Evolutionary conservation across 768 basidiomycete genomes (phyloP).

Genomic region (Tubosaeta sp.): DNA sequence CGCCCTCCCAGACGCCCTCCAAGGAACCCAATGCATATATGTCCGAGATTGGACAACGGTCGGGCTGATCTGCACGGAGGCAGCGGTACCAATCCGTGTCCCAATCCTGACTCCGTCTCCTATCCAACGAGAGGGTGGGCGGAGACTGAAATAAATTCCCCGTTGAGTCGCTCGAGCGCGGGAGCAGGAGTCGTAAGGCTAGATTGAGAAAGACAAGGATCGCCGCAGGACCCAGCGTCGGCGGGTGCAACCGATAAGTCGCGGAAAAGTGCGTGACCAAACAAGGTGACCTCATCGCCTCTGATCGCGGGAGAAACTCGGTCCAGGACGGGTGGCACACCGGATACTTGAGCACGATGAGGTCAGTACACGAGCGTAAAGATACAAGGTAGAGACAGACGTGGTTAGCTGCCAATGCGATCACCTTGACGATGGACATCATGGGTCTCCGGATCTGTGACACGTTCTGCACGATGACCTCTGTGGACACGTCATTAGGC

Average conservation of each 20-base stretch:
- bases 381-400: conserved; percentile 34
- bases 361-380: conserved; percentile 2
- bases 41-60: conserved; percentile 35
- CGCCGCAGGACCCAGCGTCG: conserved; percentile 65
- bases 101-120: conserved; percentile 50
- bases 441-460: conserved; percentile 39
- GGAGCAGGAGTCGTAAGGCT: conserved; percentile 25
- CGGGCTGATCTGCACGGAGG: conserved; percentile 32
- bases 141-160: conserved; percentile 12
- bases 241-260: conserved; percentile 45
- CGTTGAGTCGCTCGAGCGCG: conserved; percentile 1
- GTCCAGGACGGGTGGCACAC: conserved; percentile 56
- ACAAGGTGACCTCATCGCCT: conserved; percentile 13
- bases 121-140: conserved; percentile 3
- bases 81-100: conserved; percentile 68
- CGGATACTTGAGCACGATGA: conserved; percentile 48
- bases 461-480: conserved; percentile 42
- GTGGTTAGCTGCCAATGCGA: conserved; percentile 64
- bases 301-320: conserved; percentile 43
- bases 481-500: conserved; percentile 30
- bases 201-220: conserved; percentile 67
- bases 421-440: conserved; percentile 49
- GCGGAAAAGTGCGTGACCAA: conserved; percentile 42
- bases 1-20: conserved; percentile 77
- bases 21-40: conserved; percentile 63